Evolutionary conservation across 495 filamentous ascomycete species (phyloP), one percentile per base, ranked within the genome.

Genomic region (Neurospora sp.): DNA sequence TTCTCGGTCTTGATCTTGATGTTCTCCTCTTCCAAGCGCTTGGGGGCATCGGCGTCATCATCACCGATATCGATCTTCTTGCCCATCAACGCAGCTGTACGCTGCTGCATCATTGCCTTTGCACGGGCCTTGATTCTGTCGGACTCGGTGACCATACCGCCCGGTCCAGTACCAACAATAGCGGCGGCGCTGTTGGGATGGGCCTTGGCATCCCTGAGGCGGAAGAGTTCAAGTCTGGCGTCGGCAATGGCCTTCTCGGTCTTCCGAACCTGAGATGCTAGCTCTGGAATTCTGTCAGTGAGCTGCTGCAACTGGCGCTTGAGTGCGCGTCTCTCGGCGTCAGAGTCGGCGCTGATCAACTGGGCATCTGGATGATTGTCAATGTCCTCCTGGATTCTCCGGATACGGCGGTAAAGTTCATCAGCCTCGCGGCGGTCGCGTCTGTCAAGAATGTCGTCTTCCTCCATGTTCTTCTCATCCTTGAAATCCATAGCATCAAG

Each of bases 401-500:
- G 88, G 74, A 98, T 94, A 22, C 96, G 91, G 48, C 93, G 89
- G 82, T 97, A 98, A 6, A 99, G 88, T 74, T 97, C 95, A 72
- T 98, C 96, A 22, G 94, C 93, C 74, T 98, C 96, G 35, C 93
- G 90, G 70, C 94, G 89, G 80, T 99, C 96, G 71, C 91, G 89
- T 65, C 96, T 90, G 77, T 98, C 96, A 37, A 98, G 87, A 22
- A 90, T 90, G 73, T 98, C 96, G 74, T 98, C 96, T 79, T 98
- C 92, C 76, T 98, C 96, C 3, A 88, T 89, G 68, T 88, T 86
- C 78, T 92, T 93, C 81, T 98, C 94, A 75, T 98, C 96, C 76
- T 94, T 92, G 81, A 97, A 98, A 78, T 99, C 96, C 80, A 97
- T 94, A 3, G 96, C 96, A 80, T 98, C 95, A n/a, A 99, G 86